These are phyloP conservation scores for Gnomoniopsis sp. DNA, from an alignment of 2,329 filamentous ascomycete genomes.

Conservation along the genomic window DNA sequence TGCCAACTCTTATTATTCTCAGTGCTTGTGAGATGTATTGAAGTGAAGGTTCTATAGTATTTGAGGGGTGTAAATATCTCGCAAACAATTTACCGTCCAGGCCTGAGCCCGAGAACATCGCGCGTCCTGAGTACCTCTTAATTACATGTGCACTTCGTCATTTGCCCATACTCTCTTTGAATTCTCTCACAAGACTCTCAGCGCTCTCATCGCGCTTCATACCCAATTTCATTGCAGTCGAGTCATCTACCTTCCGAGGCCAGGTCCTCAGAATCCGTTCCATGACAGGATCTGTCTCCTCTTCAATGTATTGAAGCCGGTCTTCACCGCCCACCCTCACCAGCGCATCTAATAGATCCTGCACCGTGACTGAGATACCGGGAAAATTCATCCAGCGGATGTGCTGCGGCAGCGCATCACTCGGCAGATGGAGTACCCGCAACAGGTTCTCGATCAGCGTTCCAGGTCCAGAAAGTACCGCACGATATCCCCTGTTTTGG, in stretches of 20 bases:
- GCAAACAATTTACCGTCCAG: not conserved
- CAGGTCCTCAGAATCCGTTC: conserved; percentile 51
- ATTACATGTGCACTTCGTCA: not conserved
- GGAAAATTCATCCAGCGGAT: conserved; percentile 42
- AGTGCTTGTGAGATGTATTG: conserved; percentile 2
- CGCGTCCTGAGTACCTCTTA: no score
- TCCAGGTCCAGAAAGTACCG: conserved; percentile 42
- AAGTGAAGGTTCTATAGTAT: not conserved
- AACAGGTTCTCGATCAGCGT: conserved; percentile 45
- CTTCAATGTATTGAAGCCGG: conserved; percentile 39
- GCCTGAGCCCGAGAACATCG: not conserved
- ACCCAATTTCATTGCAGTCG: conserved; percentile 22
- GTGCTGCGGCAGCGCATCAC: conserved; percentile 32
- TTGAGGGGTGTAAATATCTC: not conserved
- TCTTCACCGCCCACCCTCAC: conserved; percentile 45
- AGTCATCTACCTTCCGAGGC: conserved; percentile 49
- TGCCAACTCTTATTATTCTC: conserved; percentile 22
- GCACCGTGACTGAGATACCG: conserved; percentile 48
- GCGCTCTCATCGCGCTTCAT: conserved; percentile 13
- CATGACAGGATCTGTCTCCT: conserved; percentile 43
- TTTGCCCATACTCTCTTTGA: conserved; percentile 7
- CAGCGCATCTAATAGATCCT: conserved; percentile 50
- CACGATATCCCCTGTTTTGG: conserved; percentile 36
- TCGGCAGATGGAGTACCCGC: conserved; percentile 36
- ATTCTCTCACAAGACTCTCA: conserved; percentile 17